These are phyloP conservation scores for Blastocystis hominis DNA, from an alignment of 352 stramenopile species.

Conservation along the genomic window DNA sequence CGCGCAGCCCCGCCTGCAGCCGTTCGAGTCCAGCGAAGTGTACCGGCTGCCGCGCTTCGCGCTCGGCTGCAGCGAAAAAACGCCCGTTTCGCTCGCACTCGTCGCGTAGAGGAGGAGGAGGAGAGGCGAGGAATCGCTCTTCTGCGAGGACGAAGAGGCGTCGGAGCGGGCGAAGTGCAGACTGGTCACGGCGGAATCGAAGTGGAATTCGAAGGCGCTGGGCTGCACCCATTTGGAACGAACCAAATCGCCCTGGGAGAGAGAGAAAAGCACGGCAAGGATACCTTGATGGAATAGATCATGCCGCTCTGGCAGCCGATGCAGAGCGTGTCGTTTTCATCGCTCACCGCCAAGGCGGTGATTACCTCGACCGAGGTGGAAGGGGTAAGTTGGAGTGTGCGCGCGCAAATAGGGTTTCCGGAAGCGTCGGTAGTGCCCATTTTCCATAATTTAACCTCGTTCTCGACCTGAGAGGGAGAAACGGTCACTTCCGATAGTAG, in stretches of 20 bases:
- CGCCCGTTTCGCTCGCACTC: neutral
- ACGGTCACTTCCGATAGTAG: neutral
- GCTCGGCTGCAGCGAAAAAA: neutral
- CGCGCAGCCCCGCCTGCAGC: neutral
- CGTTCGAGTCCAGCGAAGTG: neutral
- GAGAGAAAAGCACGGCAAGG: neutral
- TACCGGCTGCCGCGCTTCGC: neutral
- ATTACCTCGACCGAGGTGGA: neutral
- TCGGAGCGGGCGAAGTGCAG: neutral
- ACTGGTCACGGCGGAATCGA: neutral
- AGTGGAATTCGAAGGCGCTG: neutral
- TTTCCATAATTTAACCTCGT: slow-evolving; percentile 11
- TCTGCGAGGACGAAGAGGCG: neutral
- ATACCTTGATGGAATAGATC: neutral
- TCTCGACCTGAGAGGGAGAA: neutral
- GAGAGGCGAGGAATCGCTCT: neutral
- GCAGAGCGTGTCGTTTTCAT: slow-evolving; percentile 8
- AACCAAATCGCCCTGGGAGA: neutral
- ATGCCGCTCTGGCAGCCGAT: neutral
- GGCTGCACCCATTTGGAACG: neutral
- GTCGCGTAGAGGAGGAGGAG: neutral
- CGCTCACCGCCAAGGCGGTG: neutral
- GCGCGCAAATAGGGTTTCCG: neutral
- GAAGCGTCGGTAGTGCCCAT: neutral
- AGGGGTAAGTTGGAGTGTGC: neutral